Conservation (phyloP, 2,329 filamentous ascomycete species). For the Colletotrichum lentis region DNA sequence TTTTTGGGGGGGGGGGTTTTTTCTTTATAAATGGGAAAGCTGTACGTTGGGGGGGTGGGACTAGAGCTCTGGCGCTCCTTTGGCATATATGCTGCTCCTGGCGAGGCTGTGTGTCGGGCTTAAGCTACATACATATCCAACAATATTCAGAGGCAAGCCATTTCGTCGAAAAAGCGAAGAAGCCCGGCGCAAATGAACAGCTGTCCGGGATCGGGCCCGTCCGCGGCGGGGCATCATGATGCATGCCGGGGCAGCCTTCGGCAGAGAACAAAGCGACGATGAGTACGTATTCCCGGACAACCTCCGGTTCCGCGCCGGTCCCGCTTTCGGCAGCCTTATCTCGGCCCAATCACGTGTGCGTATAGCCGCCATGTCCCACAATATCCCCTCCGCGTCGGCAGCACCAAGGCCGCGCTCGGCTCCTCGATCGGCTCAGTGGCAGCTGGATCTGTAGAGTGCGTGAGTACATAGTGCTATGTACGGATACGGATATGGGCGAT, state of each 20-base stretch:
- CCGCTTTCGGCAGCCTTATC: slow-evolving; percentile 12
- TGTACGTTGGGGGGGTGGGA: too few species aligned
- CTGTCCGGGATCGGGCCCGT: slow-evolving; percentile 23
- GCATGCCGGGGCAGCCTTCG: slow-evolving; percentile 11
- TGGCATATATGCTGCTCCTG: too few species aligned
- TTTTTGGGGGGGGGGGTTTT: too few species aligned
- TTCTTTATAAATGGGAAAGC: too few species aligned
- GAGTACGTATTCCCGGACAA: slow-evolving; percentile 10
- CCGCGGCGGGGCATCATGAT: slow-evolving; percentile 21
- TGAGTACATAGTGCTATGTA: too few species aligned
- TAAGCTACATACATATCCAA: too few species aligned
- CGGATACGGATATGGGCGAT: too few species aligned
- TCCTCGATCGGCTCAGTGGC: slow-evolving; percentile 17
- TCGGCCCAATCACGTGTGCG: slow-evolving; percentile 13
- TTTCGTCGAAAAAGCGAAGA: too few species aligned
- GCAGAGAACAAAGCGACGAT: slow-evolving; percentile 15
- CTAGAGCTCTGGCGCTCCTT: too few species aligned
- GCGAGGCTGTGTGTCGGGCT: too few species aligned
- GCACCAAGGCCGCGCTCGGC: slow-evolving; percentile 32
- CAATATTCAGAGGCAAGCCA: too few species aligned
- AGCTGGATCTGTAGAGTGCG: too few species aligned
- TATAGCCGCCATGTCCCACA: slow-evolving; percentile 7
- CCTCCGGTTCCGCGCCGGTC: slow-evolving; percentile 31
- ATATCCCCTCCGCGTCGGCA: slow-evolving; percentile 24
- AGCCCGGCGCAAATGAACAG: neutral